These are phyloP conservation scores for Mycena rosella DNA, from an alignment of 768 basidiomycete genomes.

Conservation along the genomic window DNA sequence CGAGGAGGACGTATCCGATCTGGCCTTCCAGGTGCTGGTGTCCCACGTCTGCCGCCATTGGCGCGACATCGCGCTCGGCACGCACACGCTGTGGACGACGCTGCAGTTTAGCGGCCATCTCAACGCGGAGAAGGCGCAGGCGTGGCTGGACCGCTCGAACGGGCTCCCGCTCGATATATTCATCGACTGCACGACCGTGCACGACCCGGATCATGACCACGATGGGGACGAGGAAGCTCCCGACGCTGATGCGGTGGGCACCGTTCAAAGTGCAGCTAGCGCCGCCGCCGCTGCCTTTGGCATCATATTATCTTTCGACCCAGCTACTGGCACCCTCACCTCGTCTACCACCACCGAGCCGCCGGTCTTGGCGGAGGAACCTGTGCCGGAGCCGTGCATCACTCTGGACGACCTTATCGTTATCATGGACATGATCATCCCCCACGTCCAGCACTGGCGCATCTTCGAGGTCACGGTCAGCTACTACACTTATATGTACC, in stretches of 20 bases:
- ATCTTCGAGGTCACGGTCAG: constrained; percentile 60
- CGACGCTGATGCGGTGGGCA: not conserved
- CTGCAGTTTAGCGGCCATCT: constrained; percentile 56
- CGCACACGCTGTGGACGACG: constrained; percentile 68
- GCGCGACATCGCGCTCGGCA: constrained; percentile 66
- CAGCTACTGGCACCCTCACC: constrained; percentile 20
- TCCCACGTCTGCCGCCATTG: constrained; percentile 75
- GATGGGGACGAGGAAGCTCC: constrained; percentile 36
- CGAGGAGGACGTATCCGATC: constrained; percentile 25
- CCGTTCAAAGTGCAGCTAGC: not conserved
- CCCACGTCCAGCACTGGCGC: constrained; percentile 69
- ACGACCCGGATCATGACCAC: constrained; percentile 37
- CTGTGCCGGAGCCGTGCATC: constrained; percentile 38
- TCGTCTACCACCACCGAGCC: constrained; percentile 18
- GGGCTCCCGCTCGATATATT: constrained; percentile 65
- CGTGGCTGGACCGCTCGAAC: constrained; percentile 67
- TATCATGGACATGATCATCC: constrained; percentile 60
- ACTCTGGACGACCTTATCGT: constrained; percentile 49
- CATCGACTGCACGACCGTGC: constrained; percentile 57
- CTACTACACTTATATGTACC: constrained; percentile 61
- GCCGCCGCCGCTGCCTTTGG: not conserved
- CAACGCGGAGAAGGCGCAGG: constrained; percentile 58
- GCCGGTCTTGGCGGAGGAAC: constrained; percentile 10
- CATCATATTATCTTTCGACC: constrained; percentile 26
- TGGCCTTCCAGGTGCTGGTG: constrained; percentile 54